A percentile compares a stretch with the other conserved stretches of the same genome.
phyloP scores from a whole-genome alignment of 1,284 basidiomycete species.

The Puccinia horiana region DNA sequence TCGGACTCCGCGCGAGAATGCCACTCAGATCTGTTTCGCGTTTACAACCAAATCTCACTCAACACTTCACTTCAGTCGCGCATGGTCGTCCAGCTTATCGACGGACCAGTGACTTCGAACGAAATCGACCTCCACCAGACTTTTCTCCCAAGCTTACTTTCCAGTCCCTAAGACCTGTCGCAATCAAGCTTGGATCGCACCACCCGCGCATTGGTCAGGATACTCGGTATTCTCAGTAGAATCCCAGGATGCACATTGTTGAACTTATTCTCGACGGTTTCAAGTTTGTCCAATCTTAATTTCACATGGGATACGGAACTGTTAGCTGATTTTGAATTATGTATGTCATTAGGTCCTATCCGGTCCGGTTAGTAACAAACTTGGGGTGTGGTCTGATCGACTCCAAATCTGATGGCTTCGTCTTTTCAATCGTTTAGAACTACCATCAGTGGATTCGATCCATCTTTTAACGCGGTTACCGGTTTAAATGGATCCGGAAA shows the following conservation, averaged over 20 bases:
- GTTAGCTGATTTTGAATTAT: neutral
- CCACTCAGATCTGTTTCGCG: too few species aligned
- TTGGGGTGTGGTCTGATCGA: neutral
- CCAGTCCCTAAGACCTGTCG: neutral
- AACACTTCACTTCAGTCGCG: too few species aligned
- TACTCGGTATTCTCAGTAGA: neutral
- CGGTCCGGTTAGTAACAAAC: constrained; percentile 37
- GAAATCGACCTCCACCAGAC: too few species aligned
- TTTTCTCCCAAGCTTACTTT: neutral
- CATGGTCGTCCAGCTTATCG: too few species aligned
- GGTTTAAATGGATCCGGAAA: constrained; percentile 68
- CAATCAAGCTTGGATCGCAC: neutral
- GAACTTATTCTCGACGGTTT: constrained; percentile 62
- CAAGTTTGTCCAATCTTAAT: constrained; percentile 57
- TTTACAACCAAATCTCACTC: too few species aligned
- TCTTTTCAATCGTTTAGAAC: constrained; percentile 58
- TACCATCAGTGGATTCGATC: constrained; percentile 60
- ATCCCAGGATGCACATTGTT: constrained; percentile 57
- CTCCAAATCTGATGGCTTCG: constrained; percentile 5
- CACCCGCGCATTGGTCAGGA: neutral
- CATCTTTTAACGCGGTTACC: constrained; percentile 62
- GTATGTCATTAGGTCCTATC: constrained; percentile 27
- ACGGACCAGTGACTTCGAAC: too few species aligned
- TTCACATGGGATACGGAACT: neutral
- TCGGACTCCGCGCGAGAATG: too few species aligned